Base-by-base conservation (phyloP, 2,329 filamentous ascomycete genomes). In the Arthrobotrys conoides region DNA sequence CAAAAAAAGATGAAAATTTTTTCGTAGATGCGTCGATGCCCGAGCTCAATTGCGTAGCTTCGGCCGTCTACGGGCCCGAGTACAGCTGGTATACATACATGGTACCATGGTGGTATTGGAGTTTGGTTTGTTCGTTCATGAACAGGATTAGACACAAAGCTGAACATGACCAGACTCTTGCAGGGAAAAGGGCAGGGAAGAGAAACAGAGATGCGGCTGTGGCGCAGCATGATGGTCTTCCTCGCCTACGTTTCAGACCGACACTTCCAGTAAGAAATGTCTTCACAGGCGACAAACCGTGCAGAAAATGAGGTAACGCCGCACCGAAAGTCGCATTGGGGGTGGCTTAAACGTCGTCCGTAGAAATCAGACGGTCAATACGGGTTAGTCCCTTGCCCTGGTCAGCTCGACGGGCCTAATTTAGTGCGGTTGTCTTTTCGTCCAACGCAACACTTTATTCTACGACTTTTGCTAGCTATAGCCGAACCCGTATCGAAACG, bases 401-500 rank as follows among this genome's bases (percentile, higher is more conserved):
- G 53, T 12, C 1, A 38, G 51, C 8, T n/a, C 14, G 20, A 44
- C 14, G 18, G 4, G 1, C 41, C 57, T 61, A 61, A 61, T 44
- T 27, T 61, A 61, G 57, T 61, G 36, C 20, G 9, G 57, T 44
- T 36, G 57, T 61, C 57, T 61, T 24, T 30, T 49, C 38, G 55
- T 49, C 53, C 69, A 72, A 66, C 69, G 49, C 69, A 72, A 72
- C 46, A 67, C 49, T 57, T 49, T 55, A 33, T 49, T 14, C 41
- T 41, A 38, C 8, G 49, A 49, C 30, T 65, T 46, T 53, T 55
- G 64, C 65, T 70, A 44, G 59, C 72, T 65, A 53, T 71, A 76
- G 48, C 72, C 72, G 72, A 76, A 66, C 66, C 72, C 66, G 72
- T 27, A 76, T 76, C 66, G 24, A 76, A 76, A 76, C 72, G 72